Percentiles rank a stretch among this genome's conserved stretches.
phyloP scores from a whole-genome alignment of 176 grass and related monocot genomes.

The Oryza nivara region DNA sequence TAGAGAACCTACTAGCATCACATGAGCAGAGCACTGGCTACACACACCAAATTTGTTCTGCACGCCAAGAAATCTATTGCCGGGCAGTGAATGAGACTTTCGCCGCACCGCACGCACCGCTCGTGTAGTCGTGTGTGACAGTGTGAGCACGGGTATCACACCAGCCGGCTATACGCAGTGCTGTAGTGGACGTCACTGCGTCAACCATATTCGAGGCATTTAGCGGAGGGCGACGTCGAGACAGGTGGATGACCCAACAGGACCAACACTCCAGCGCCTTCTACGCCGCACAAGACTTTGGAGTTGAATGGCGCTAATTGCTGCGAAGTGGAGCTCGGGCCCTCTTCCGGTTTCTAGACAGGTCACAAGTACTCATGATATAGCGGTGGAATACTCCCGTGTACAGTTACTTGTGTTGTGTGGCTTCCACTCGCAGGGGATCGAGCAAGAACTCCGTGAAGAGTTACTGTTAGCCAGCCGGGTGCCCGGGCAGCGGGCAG shows the following conservation, averaged over 20 bases:
- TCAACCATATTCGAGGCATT: not conserved
- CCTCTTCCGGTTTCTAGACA: not conserved
- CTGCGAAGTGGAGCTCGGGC: not conserved
- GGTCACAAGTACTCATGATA: not conserved
- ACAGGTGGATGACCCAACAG: not conserved
- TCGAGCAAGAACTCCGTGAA: not conserved
- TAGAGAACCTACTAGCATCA: not conserved
- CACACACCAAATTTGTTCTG: not conserved
- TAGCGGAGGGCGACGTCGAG: not conserved
- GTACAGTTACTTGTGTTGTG: not conserved
- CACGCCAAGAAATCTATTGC: not conserved
- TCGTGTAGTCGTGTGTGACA: not conserved
- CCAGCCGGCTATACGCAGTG: not conserved
- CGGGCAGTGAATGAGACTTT: not conserved
- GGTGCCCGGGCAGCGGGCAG: not conserved
- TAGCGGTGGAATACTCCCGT: not conserved
- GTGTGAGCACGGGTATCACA: not conserved
- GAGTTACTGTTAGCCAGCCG: not conserved
- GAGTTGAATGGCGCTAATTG: not conserved
- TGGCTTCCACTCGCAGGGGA: not conserved
- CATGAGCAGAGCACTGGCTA: not conserved
- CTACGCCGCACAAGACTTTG: not conserved
- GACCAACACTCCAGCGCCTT: not conserved
- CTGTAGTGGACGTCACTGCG: not conserved
- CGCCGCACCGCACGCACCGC: not conserved